phyloP scores from a whole-genome alignment of 2,329 filamentous ascomycete species.

The Xylariaceae sp. region DNA sequence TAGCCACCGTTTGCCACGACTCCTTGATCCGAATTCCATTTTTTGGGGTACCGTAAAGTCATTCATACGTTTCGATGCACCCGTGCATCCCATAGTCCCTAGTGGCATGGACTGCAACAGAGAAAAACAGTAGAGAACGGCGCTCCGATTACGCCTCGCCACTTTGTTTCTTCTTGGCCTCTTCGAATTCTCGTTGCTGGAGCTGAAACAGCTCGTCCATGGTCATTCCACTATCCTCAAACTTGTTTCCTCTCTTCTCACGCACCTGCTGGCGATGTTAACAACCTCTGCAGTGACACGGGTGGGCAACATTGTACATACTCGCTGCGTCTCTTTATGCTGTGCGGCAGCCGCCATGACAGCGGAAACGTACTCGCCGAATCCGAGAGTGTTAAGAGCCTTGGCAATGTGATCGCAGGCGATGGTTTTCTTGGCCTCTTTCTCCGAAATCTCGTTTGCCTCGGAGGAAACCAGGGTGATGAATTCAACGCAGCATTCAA shows the following conservation, averaged over 20 bases:
- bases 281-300: not conserved
- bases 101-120: not conserved
- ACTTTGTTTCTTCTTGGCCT: slow-evolving; percentile 29
- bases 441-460: slow-evolving; percentile 97
- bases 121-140: not conserved
- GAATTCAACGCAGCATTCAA: slow-evolving; percentile 98
- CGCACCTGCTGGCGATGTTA: slow-evolving; percentile 56
- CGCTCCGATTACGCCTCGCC: slow-evolving; percentile 11
- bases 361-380: slow-evolving; percentile 83
- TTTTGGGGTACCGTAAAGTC: not conserved
- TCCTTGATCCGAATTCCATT: not conserved
- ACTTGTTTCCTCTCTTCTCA: slow-evolving; percentile 96
- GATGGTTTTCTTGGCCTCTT: slow-evolving; percentile 98
- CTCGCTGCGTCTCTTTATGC: slow-evolving; percentile 91
- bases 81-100: not conserved
- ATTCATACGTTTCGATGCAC: not conserved
- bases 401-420: slow-evolving; percentile 97
- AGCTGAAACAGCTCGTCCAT: slow-evolving; percentile 84
- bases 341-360: slow-evolving; percentile 49
- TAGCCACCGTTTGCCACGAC: slow-evolving; percentile 11
- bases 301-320: slow-evolving; percentile 31
- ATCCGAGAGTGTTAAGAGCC: slow-evolving; percentile 86
- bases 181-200: slow-evolving; percentile 84
- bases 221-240: slow-evolving; percentile 87
- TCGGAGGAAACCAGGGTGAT: slow-evolving; percentile 98